phyloP scores from a whole-genome alignment of 805 yeast genomes.

The Starmerella vaccinii region DNA sequence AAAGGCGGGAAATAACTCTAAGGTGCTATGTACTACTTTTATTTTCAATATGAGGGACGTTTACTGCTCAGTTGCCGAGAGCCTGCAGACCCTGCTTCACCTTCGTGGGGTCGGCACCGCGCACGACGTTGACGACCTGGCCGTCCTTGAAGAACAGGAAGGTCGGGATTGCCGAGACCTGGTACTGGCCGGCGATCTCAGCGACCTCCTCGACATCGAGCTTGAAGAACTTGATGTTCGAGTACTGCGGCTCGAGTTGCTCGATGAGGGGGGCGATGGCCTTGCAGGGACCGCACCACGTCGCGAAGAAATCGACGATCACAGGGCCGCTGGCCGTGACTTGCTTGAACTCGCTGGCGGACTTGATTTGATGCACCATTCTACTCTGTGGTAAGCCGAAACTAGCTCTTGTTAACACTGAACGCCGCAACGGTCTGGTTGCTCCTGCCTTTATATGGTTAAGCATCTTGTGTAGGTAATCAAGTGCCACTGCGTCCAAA shows the following conservation, averaged over 20 bases:
- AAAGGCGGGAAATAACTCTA: too few species aligned
- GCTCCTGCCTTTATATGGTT: slow-evolving; percentile 3
- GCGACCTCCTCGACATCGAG: slow-evolving; percentile 82
- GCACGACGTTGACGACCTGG: slow-evolving; percentile 61
- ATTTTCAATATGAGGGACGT: not conserved
- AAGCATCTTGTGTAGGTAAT: slow-evolving; percentile 2
- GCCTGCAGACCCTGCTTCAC: slow-evolving; percentile 56
- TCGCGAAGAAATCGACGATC: slow-evolving; percentile 90
- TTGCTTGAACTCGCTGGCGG: slow-evolving; percentile 52
- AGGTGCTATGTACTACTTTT: too few species aligned
- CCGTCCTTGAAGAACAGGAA: slow-evolving; percentile 74
- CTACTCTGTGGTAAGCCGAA: slow-evolving; percentile 4
- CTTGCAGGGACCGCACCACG: slow-evolving; percentile 99
- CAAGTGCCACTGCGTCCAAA: too few species aligned
- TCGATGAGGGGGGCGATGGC: slow-evolving; percentile 90
- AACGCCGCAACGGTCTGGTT: not conserved
- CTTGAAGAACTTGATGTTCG: slow-evolving; percentile 67
- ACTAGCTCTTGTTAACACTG: not conserved
- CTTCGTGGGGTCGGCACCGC: slow-evolving; percentile 72
- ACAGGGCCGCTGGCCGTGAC: slow-evolving; percentile 64
- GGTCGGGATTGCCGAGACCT: slow-evolving; percentile 59
- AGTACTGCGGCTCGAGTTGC: slow-evolving; percentile 43
- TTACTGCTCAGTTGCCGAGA: slow-evolving; percentile 9
- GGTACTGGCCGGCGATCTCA: slow-evolving; percentile 58
- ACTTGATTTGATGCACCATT: slow-evolving; percentile 47